Conservation (phyloP, 345 rosid species). For the Populus alba region DNA sequence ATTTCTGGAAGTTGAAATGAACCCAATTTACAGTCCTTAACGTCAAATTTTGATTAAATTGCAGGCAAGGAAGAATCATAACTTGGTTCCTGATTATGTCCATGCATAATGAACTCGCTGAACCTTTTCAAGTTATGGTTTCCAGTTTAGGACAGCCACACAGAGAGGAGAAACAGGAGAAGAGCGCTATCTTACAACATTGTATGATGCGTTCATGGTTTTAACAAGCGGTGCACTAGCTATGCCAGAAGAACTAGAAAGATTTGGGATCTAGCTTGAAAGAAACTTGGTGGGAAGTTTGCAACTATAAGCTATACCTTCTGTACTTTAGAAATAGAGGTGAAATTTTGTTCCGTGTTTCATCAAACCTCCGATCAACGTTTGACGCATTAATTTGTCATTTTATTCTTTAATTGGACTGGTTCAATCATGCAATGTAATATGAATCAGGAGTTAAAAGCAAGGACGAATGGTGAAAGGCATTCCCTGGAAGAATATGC, state of each 20-base stretch:
- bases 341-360: constrained; percentile 3
- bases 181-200: background rate
- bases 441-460: background rate
- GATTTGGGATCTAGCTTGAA: background rate
- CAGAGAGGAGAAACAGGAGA: background rate
- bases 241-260: background rate
- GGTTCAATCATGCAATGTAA: background rate
- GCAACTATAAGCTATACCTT: background rate
- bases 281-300: background rate
- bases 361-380: background rate
- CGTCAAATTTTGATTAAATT: constrained; percentile 3
- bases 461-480: background rate
- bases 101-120: background rate
- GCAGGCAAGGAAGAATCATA: constrained; percentile 42
- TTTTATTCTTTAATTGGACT: background rate
- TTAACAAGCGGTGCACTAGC: background rate
- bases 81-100: background rate
- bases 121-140: background rate
- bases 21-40: background rate
- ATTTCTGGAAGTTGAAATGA: background rate
- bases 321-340: background rate
- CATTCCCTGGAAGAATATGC: background rate
- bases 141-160: background rate
- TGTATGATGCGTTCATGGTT: background rate
- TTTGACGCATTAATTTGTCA: background rate